Percentiles rank a stretch among this genome's conserved stretches.
phyloP scores from a whole-genome alignment of 1,284 basidiomycete genomes.

The Trichosporon inkin region DNA sequence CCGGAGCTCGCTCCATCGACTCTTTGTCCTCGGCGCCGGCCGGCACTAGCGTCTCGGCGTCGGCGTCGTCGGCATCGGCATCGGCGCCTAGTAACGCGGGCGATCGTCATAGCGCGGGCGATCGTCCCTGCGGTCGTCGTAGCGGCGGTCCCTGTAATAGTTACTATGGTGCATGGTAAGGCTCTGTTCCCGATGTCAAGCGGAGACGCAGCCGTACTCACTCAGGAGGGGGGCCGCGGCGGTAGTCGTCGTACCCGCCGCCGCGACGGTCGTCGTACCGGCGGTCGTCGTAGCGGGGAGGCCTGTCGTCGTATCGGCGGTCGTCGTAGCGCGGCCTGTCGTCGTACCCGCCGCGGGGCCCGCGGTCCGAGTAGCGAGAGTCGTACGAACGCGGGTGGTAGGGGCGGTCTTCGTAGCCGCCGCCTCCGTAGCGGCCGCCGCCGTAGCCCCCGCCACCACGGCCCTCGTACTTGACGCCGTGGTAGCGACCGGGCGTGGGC shows the following conservation, averaged over 20 bases:
- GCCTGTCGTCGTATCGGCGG: constrained; percentile 34
- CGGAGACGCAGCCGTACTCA: constrained; percentile 12
- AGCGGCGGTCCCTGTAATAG: constrained; percentile 21
- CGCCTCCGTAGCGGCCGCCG: constrained; percentile 47
- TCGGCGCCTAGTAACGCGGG: constrained; percentile 31
- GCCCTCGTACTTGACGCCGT: constrained; percentile 51
- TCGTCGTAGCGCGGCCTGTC: constrained; percentile 52
- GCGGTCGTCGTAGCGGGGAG: constrained; percentile 53
- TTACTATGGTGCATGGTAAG: constrained; percentile 12
- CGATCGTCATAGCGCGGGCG: constrained; percentile 33
- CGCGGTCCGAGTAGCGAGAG: constrained; percentile 43
- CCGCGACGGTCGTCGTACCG: constrained; percentile 48
- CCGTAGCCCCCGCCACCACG: constrained; percentile 62
- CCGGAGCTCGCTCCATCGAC: background rate
- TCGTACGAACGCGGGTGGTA: constrained; percentile 51
- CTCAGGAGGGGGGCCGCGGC: constrained; percentile 46
- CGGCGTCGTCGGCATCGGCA: no score
- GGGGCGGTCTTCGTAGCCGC: constrained; percentile 39
- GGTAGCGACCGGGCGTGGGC: constrained; percentile 91
- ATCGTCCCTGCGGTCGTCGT: constrained; percentile 30
- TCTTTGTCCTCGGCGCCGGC: background rate
- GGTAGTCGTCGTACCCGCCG: constrained; percentile 54
- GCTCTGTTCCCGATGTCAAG: background rate
- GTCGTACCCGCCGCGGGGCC: constrained; percentile 47
- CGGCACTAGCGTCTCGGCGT: background rate